These are phyloP conservation scores for Tephrocybe sp. DNA, from an alignment of 768 basidiomycete species.

Conservation along the genomic window DNA sequence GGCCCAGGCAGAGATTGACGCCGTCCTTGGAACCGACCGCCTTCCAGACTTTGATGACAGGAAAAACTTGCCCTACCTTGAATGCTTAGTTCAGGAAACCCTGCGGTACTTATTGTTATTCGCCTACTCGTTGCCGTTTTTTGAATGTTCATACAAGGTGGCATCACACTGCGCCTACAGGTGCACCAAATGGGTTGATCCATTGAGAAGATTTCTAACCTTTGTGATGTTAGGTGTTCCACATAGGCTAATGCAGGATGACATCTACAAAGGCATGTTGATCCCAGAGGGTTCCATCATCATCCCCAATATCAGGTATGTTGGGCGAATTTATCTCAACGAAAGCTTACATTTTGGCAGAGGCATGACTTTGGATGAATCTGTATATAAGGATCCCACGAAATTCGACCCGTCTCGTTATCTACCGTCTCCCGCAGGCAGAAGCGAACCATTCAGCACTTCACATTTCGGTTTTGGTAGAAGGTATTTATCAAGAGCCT, in stretches of 20 bases:
- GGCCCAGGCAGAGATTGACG: constrained; percentile 28
- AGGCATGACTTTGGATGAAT: constrained; percentile 15
- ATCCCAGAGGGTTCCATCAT: constrained; percentile 15
- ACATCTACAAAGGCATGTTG: constrained; percentile 16
- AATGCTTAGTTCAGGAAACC: constrained; percentile 16
- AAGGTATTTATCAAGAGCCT: constrained; percentile 4
- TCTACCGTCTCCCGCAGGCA: constrained; percentile 11
- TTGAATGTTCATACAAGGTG: constrained; percentile 3
- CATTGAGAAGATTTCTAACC: background rate
- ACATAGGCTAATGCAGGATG: constrained; percentile 16
- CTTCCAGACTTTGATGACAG: constrained; percentile 24
- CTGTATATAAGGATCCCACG: constrained; percentile 10
- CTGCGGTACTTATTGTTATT: constrained; percentile 6
- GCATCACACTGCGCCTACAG: constrained; percentile 9
- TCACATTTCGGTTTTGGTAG: constrained; percentile 16
- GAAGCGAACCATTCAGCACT: constrained; percentile 13
- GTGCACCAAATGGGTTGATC: background rate
- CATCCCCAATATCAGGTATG: constrained; percentile 14
- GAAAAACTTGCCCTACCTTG: constrained; percentile 20
- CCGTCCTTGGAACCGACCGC: constrained; percentile 20
- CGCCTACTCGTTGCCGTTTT: background rate
- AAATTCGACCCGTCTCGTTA: constrained; percentile 15
- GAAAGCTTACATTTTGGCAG: background rate
- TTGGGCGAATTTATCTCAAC: background rate
- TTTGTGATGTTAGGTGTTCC: constrained; percentile 11